phyloP scores from a whole-genome alignment of 2,329 filamentous ascomycete species.

The Fusarium tuaranense region DNA sequence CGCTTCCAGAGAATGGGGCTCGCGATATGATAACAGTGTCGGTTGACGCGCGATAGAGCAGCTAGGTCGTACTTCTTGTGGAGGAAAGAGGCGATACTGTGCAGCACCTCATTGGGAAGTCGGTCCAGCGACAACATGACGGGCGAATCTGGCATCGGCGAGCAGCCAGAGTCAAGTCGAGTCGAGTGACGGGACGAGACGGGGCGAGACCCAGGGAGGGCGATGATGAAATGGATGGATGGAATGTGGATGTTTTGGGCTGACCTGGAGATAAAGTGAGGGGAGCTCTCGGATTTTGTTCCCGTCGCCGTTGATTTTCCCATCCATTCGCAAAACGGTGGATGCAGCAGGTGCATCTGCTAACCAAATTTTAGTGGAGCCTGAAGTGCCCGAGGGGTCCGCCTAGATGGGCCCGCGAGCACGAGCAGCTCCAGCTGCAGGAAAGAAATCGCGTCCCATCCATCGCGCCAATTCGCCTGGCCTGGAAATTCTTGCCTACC shows the following conservation, averaged over 20 bases:
- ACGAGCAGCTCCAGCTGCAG: not conserved
- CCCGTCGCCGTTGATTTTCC: slow-evolving; percentile 17
- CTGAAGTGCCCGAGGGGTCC: not conserved
- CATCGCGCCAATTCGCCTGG: not conserved
- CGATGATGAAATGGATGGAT: not conserved
- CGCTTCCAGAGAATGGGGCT: slow-evolving; percentile 45
- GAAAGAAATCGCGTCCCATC: not conserved
- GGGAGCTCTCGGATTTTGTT: slow-evolving; percentile 35
- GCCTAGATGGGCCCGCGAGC: not conserved
- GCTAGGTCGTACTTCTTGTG: slow-evolving; percentile 44
- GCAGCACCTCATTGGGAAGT: slow-evolving; percentile 45
- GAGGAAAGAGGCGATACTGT: slow-evolving; percentile 40
- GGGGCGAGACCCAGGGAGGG: not conserved
- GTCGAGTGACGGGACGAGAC: not conserved
- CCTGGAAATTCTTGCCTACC: not conserved
- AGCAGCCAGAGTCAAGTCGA: slow-evolving; percentile 14
- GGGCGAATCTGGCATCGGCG: slow-evolving; percentile 28
- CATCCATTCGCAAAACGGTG: slow-evolving; percentile 1
- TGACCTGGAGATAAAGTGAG: slow-evolving; percentile 19
- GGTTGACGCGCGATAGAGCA: slow-evolving; percentile 40
- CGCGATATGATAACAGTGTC: slow-evolving; percentile 41
- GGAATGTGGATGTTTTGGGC: slow-evolving; percentile 17
- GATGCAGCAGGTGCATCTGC: slow-evolving; percentile 12
- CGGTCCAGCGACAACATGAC: slow-evolving; percentile 47
- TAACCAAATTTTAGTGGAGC: slow-evolving; percentile 3